Evolutionary conservation across 169 alveolate genomes (phyloP).

Genomic region (Sarcocystis neurona): DNA sequence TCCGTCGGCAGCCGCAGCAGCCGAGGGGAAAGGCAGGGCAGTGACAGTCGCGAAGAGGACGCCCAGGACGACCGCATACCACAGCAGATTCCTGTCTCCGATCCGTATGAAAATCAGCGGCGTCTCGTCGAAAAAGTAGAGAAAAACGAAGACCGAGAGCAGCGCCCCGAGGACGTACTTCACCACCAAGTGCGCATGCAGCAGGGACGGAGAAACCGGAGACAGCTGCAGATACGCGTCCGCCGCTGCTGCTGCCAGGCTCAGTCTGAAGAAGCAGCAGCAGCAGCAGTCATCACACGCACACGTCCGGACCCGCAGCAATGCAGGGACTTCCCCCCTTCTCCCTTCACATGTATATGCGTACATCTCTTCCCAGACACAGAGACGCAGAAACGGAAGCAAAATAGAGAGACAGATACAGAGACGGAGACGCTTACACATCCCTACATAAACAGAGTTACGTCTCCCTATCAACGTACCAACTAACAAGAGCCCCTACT

Average conservation of each 20-base stretch:
- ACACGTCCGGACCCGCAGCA: no score
- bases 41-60: slow-evolving; percentile 19
- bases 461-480: no score
- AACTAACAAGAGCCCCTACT: no score
- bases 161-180: slow-evolving; percentile 47
- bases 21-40: not conserved
- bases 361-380: no score
- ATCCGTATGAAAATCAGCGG: slow-evolving; percentile 61
- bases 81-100: slow-evolving; percentile 61
- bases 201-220: slow-evolving; percentile 9
- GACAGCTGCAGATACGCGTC: slow-evolving; percentile 3
- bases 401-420: no score
- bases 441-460: no score
- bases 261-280: not conserved
- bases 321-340: no score
- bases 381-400: no score
- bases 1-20: not conserved
- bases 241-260: slow-evolving; percentile 27
- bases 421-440: no score
- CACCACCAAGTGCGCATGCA: not conserved
- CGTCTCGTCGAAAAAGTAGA: slow-evolving; percentile 57
- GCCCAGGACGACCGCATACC: slow-evolving; percentile 61
- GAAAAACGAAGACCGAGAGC: slow-evolving; percentile 22
- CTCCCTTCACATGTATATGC: no score
- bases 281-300: not conserved